Evolutionary conservation across 2,329 filamentous ascomycete species (phyloP), one percentile per base, ranked within the genome.

Genomic region (Phialemonium atrogriseum): DNA sequence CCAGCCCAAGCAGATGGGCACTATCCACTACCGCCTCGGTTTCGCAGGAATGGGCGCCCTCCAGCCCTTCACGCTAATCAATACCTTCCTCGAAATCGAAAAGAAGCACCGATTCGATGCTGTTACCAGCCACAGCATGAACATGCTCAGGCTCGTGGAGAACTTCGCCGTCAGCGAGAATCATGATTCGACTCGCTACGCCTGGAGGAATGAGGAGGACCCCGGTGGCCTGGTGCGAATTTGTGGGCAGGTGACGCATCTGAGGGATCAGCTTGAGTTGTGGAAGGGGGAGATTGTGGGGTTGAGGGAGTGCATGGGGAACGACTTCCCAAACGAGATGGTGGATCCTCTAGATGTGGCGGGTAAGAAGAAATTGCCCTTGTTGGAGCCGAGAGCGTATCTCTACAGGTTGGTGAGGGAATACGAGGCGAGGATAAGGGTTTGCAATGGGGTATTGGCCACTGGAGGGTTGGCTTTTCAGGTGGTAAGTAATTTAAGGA

Each of bases 11-110:
- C 24, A 33, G 24, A 19, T 22, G 12, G 10, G 24, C 24, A 23
- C 24, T 9, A 12, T 33, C 24, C 32, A 28, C 18, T 12, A 18
- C 3, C 32, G 32, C 17, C 32, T 33, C 18, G 18, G 7, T 10
- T 33, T 23, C n/a, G 17, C 32, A 14, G 32, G 18, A n/a, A 24
- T 28, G 13, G 32, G 18, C 25, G 13, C n/a, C 9, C 19, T 27
- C 2, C 12, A 28, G 12, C 32, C 32, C 17, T 33, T 28, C 25
- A 33, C 24, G 4, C 28, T 35, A 2, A 35, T 35, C 33, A 35
- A 28, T 18, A 14, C 33, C n/a, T 35, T 35, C 28, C 23, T 35
- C 21, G 13, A 35, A 24, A 14, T 35, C 5, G 33, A 35, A 14
- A 35, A 35, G 16, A 13, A 22, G 9, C 13, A 27, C 1, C 27